Conservation (phyloP, 768 basidiomycete species). For the Mycena metata region DNA sequence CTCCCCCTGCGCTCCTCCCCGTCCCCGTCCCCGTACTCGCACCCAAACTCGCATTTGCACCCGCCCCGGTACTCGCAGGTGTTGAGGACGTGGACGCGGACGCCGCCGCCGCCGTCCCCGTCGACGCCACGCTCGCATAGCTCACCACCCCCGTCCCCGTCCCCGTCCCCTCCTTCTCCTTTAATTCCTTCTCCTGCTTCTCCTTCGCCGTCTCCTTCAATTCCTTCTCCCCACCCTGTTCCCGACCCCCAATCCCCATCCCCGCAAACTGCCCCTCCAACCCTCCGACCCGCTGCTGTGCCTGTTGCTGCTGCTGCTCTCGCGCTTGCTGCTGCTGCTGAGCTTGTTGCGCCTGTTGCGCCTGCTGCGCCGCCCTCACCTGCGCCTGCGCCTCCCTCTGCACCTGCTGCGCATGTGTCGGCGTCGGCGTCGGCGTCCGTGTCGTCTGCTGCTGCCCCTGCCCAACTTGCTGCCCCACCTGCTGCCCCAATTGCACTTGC, state of each 20-base stretch:
- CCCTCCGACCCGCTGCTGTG: slow-evolving; percentile 7
- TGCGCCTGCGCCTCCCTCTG: no score
- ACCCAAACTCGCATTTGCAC: background rate
- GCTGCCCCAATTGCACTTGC: no score
- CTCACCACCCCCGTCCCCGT: slow-evolving; percentile 5
- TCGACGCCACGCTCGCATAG: background rate
- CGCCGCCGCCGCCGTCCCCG: no score
- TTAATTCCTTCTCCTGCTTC: background rate
- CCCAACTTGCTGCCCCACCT: no score
- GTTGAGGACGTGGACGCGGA: background rate
- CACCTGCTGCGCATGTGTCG: no score
- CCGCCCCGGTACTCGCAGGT: background rate
- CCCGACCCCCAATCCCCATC: background rate
- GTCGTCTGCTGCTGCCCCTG: no score
- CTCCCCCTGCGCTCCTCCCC: no score
- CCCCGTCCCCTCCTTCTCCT: background rate
- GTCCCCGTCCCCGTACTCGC: background rate
- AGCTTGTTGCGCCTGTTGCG: no score
- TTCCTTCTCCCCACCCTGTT: background rate
- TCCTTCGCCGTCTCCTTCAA: no score
- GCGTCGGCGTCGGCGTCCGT: no score
- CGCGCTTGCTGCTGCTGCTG: no score
- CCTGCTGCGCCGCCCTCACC: no score
- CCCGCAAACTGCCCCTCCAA: background rate
- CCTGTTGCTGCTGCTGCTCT: background rate